Conservation (phyloP, 2,329 filamentous ascomycete genomes). For the Ilyonectria robusta region DNA sequence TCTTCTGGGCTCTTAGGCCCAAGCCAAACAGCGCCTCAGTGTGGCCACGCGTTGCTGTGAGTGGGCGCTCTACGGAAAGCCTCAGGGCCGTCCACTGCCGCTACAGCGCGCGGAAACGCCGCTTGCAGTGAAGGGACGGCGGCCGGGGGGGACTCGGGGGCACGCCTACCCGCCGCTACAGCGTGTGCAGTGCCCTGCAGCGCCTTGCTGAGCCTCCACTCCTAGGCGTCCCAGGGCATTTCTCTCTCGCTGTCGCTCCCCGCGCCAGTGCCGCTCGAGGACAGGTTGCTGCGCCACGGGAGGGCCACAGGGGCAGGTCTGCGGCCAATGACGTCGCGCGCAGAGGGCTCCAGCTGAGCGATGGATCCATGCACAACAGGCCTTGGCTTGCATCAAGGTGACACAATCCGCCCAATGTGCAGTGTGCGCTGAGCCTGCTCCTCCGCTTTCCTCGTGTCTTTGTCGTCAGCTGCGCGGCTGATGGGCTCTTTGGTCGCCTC, state of each 20-base stretch:
- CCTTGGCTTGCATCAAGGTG: slow-evolving; percentile 14
- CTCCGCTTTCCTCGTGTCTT: background rate
- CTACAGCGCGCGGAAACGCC: slow-evolving; percentile 10
- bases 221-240: background rate
- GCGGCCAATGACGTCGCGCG: slow-evolving; percentile 33
- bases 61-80: slow-evolving; percentile 7
- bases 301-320: slow-evolving; percentile 13
- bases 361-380: slow-evolving; percentile 14
- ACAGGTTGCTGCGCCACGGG: slow-evolving; percentile 39
- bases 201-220: slow-evolving; percentile 22
- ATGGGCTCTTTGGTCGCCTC: background rate
- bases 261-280: background rate
- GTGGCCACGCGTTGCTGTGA: slow-evolving; percentile 4
- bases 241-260: background rate
- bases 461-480: slow-evolving; percentile 27
- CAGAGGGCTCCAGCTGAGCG: slow-evolving; percentile 33
- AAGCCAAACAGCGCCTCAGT: background rate
- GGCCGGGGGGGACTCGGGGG: background rate
- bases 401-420: background rate
- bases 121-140: slow-evolving; percentile 6
- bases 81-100: background rate
- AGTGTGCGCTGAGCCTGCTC: background rate
- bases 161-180: slow-evolving; percentile 1
- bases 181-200: slow-evolving; percentile 16
- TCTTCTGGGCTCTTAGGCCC: background rate